Base-by-base conservation (phyloP, 208 protist genomes). In the Trypanosoma theileri region DNA sequence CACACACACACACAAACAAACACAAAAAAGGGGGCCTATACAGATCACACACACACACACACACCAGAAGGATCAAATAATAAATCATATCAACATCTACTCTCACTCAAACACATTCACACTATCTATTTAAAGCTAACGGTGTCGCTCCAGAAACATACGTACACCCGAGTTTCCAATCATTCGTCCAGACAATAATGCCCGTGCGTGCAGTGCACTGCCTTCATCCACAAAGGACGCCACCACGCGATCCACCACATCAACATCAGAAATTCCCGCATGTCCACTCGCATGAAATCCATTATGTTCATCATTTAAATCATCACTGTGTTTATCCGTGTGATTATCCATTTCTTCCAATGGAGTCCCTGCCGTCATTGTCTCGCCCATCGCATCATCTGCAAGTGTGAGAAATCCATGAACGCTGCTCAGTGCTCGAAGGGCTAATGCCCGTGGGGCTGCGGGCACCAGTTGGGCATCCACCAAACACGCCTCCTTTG, bases 161-260 rank as follows among this genome's bases (percentile, higher is more conserved):
- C 87, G 84, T 31, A 85, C 81, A 4, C 90, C 90, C 11, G 86
- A 89, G 3, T 69, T 84, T 28, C 83, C 90, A 17, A 95, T 75
- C 8, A 93, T 57, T 22, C 87, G 82, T 3, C 90, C 90, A 0
- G 90, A 95, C 19, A 95, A 60, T 65, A 95, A 73, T 0, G 90
- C 87, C 0, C 90, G 82, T 21, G 90, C 87, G 69, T 95, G 84
- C 26, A 93, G 72, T 10, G 87, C 87, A 59, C 84, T 85, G 3
- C 87, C 90, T 66, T 95, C 90, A 63, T 95, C 84, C 50, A 81
- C 85, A 70, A 95, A 95, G 6, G 85, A 88, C 7, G 76, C 87
- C 11, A 95, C 59, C 11, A 75, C 31, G 8, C 13, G 26, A 7
- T 62, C 44, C 46, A 61, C 69, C 55, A 61, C 17, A 6, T 72